Evolutionary conservation across 2,329 filamentous ascomycete species (phyloP), one percentile per base, ranked within the genome.

Genomic region (Magnaporthales sp.): DNA sequence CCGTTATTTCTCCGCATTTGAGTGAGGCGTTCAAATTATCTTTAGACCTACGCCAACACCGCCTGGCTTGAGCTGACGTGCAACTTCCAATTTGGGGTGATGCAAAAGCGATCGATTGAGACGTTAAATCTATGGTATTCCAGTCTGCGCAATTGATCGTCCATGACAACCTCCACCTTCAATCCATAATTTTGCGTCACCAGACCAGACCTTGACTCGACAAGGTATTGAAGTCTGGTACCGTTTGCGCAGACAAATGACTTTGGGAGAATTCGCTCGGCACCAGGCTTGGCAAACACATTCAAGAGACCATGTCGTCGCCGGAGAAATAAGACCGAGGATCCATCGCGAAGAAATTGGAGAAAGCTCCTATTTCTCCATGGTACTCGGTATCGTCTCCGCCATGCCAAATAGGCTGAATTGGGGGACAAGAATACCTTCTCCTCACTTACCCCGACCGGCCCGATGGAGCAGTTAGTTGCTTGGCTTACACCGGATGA

Each of bases 351-450:
- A 10, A 60, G 56, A 60, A 27, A 27, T 27, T 60, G 54, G 24
- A 60, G 22, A 60, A 27, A 60, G 9, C 24, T 15, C 3, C 56
- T 27, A 26, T 60, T 60, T 46, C 38, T 46, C 15, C 15, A 46
- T 8, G 38, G 6, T 46, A 27, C 56, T 13, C 24, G 24, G 56
- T 27, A 29, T 5, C 24, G 24, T 60, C 56, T 27, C 56, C 56
- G 56, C 56, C 56, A 60, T 60, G 56, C 56, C 56, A 60, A 60
- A 60, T 60, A 60, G 56, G 24, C 56, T 60, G 56, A 60, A 60
- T 60, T 60, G 56, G 24, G 56, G 56, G 24, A 29, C 56, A 60
- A 29, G 56, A 29, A 60, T 15, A 60, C 11, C 26, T 60, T 60
- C 56, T 26, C 56, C 56, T 60, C 56, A 60, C 13, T 60, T 60